Base-by-base conservation (phyloP, 2,329 filamentous ascomycete genomes). In the Aulographum hederae region DNA sequence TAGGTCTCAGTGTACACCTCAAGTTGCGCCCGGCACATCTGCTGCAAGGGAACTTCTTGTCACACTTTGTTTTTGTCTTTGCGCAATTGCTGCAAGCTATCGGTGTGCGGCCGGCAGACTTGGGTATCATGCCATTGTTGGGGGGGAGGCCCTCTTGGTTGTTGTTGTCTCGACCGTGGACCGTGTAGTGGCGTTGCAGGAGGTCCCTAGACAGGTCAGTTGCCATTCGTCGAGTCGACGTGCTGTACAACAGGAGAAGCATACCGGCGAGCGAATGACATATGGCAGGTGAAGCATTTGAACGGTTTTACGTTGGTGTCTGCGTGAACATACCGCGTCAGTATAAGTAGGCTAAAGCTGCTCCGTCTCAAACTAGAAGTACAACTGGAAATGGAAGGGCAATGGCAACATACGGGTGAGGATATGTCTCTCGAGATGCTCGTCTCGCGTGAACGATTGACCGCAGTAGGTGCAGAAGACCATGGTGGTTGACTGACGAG, bases 281-380 rank as follows among this genome's bases (percentile, higher is more conserved):
- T 65, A 37, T 65, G 60, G 42, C 61, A 65, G 21, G 58, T 63
- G 37, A 60, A 61, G 46, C 61, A 65, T 48, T 63, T 64, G 53
- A 62, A 65, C 2, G 61, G 61, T 46, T 65, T 65, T n/a, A 65
- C 58, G 43, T 64, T 63, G 33, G 60, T 65, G 39, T 65, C 60
- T 63, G 40, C 6, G n/a, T n/a, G n/a, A n/a, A n/a, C n/a, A n/a
- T n/a, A n/a, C n/a, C n/a, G n/a, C n/a, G 35, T n/a, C 13, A 29
- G 18, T 10, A 18, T 26, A 26, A 4, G 6, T 12, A 16, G 17
- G 36, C 41, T 26, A 35, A 32, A 32, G 35, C 15, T 30, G 43
- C 23, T 40, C 37, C 26, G 6, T 34, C 28, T 14, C n/a, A n/a
- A n/a, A 28, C 10, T 26, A 12, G 20, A 14, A 30, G 19, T 27